These are phyloP conservation scores for Chrysoporthe cubensis DNA, from an alignment of 2,329 filamentous ascomycete genomes.

Conservation along the genomic window DNA sequence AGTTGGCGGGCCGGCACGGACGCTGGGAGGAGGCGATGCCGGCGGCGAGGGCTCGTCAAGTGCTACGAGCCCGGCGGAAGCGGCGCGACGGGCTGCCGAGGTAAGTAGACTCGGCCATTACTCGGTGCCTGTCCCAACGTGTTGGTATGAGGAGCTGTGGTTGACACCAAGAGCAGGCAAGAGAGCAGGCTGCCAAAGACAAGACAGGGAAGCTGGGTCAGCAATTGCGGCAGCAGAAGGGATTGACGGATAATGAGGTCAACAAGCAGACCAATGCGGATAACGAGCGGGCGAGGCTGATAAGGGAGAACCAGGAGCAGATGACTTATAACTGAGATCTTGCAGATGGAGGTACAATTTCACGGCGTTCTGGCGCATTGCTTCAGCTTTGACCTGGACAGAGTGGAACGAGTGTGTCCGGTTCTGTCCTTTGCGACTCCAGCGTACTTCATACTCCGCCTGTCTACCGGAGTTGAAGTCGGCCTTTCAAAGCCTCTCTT, in stretches of 20 bases:
- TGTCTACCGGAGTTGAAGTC: too few species aligned
- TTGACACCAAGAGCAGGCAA: constrained; percentile 56
- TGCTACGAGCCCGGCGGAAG: constrained; percentile 40
- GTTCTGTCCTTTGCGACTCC: too few species aligned
- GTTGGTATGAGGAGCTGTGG: neutral
- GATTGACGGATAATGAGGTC: constrained; percentile 69
- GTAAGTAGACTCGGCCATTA: constrained; percentile 48
- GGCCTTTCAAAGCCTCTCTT: too few species aligned
- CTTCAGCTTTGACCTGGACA: neutral
- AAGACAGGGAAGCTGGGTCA: constrained; percentile 71
- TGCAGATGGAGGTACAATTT: neutral
- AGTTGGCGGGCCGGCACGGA: constrained; percentile 60
- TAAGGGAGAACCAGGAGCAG: constrained; percentile 58
- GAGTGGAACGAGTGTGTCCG: neutral
- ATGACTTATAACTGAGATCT: constrained; percentile 57
- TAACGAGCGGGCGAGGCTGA: constrained; percentile 68
- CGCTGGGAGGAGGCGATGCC: constrained; percentile 60
- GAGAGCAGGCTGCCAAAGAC: constrained; percentile 59
- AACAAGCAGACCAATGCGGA: constrained; percentile 70
- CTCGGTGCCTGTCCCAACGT: neutral
- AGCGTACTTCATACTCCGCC: too few species aligned
- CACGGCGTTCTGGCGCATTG: neutral
- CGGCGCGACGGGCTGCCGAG: constrained; percentile 77
- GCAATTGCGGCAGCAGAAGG: constrained; percentile 76
- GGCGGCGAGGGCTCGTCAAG: constrained; percentile 36